Conservation (phyloP, 345 rosid genomes). For the Orychophragmus violaceus region DNA sequence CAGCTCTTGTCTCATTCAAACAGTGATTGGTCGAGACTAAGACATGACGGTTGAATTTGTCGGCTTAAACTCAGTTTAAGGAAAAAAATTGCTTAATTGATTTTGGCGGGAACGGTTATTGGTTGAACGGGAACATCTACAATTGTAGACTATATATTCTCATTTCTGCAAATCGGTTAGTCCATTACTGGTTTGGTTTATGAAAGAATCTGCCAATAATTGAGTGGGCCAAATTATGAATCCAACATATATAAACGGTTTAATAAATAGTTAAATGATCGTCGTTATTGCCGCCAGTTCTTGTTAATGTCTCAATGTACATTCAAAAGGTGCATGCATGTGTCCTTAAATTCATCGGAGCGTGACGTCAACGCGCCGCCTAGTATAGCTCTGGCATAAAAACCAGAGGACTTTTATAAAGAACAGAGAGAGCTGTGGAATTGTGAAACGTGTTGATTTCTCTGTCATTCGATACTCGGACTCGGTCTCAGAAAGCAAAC, state of each 20-base stretch:
- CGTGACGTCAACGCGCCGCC: conserved; percentile 20
- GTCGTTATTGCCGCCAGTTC: not conserved
- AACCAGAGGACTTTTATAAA: not conserved
- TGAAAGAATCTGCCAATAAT: not conserved
- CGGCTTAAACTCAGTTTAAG: too few relatives aligned
- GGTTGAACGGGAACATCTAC: too few relatives aligned
- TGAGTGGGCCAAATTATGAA: not conserved
- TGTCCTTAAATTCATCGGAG: not conserved
- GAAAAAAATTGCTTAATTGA: too few relatives aligned
- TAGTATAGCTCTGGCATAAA: not conserved
- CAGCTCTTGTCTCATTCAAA: too few relatives aligned
- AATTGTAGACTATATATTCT: not conserved
- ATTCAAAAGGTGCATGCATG: not conserved
- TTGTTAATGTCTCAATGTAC: not conserved
- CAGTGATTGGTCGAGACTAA: too few relatives aligned
- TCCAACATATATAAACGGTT: not conserved
- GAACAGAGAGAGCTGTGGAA: not conserved
- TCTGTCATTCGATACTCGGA: conserved; percentile 26
- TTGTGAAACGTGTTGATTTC: conserved; percentile 13
- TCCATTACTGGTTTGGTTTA: not conserved
- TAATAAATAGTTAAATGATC: not conserved
- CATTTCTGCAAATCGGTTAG: not conserved
- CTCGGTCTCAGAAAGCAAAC: conserved; percentile 21
- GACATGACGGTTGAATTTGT: too few relatives aligned
- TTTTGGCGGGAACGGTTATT: too few relatives aligned